Evolutionary conservation across 768 basidiomycete genomes (phyloP).

Genomic region (Tricholoma saponaceum): DNA sequence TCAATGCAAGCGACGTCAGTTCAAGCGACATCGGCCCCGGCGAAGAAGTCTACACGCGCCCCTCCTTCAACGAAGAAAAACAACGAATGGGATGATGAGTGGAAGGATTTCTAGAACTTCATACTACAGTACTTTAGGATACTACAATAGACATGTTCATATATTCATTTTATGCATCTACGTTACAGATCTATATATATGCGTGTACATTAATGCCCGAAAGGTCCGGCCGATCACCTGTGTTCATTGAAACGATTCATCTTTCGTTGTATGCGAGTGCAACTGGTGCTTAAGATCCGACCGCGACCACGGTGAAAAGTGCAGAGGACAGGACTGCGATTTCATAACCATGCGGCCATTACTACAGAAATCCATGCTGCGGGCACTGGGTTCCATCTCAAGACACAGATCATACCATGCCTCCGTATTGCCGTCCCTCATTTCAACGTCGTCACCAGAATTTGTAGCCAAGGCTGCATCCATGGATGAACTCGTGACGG

Average conservation of each 20-base stretch:
- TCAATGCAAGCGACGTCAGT: slow-evolving; percentile 10
- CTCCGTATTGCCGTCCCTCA: slow-evolving; percentile 65
- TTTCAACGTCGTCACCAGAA: slow-evolving; percentile 68
- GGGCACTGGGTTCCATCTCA: slow-evolving; percentile 4
- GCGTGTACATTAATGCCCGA: no score
- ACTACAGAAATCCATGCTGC: slow-evolving; percentile 13
- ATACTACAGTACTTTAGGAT: background rate
- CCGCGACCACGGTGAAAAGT: background rate
- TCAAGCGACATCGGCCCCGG: slow-evolving; percentile 3
- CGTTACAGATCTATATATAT: background rate
- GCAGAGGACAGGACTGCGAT: background rate
- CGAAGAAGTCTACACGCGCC: background rate
- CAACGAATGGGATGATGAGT: slow-evolving; percentile 73
- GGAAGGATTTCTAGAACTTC: slow-evolving; percentile 68
- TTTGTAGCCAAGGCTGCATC: slow-evolving; percentile 61
- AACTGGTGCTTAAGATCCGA: slow-evolving; percentile 4
- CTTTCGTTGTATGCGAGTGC: slow-evolving; percentile 4
- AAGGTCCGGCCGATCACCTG: slow-evolving; percentile 36
- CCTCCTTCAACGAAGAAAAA: slow-evolving; percentile 33
- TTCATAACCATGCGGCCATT: slow-evolving; percentile 14
- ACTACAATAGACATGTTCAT: background rate
- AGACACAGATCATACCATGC: slow-evolving; percentile 55
- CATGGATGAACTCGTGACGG: slow-evolving; percentile 67
- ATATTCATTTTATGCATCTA: slow-evolving; percentile 1
- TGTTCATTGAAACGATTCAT: background rate